These are phyloP conservation scores for Voacanga thouarsii DNA, from an alignment of 257 asterid species.

Conservation along the genomic window DNA sequence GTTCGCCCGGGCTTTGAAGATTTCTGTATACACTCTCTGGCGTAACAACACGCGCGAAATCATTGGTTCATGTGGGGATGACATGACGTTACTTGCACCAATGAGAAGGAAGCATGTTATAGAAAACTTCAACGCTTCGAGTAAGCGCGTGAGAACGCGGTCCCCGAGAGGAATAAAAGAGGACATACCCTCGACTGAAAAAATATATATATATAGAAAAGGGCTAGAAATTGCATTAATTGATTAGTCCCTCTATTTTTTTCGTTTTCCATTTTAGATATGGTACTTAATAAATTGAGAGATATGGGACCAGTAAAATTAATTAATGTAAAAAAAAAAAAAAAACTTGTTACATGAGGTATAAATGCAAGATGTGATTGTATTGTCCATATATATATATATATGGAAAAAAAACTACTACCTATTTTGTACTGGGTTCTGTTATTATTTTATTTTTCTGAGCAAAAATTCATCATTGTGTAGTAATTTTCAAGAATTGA, in stretches of 20 bases:
- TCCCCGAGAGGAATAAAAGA: no score
- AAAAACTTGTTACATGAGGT: no score
- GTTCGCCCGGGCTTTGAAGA: neutral
- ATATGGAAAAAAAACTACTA: neutral
- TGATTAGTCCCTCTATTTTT: neutral
- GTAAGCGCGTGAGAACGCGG: neutral
- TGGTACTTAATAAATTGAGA: no score
- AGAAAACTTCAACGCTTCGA: neutral
- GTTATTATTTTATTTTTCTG: no score
- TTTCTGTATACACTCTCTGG: no score
- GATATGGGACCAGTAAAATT: neutral
- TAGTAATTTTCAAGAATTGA: no score
- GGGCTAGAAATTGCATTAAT: neutral
- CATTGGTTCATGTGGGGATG: neutral
- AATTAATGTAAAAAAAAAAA: no score
- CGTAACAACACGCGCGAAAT: neutral
- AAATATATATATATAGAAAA: no score
- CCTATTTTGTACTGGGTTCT: neutral
- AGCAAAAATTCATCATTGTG: neutral
- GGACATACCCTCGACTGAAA: neutral
- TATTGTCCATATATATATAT: no score
- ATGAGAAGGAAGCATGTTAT: neutral
- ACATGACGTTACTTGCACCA: constrained; percentile 9
- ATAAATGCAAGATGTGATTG: no score
- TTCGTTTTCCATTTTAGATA: neutral